Evolutionary conservation across 495 filamentous ascomycete species (phyloP).

Genomic region (Baudoinia panamericana): DNA sequence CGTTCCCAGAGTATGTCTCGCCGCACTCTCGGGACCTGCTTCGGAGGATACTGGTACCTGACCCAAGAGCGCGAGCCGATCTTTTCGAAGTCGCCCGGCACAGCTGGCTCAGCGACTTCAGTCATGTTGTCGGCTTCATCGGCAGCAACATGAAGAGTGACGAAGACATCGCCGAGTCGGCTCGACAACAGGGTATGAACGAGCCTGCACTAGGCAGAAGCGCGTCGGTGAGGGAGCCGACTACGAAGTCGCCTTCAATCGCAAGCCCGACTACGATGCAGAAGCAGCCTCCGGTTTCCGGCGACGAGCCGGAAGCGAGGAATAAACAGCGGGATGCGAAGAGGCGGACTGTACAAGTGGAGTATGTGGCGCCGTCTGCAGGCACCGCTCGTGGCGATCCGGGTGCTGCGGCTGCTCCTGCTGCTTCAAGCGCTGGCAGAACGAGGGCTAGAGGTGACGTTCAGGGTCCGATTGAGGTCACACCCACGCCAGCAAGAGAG

Average conservation of each 20-base stretch:
- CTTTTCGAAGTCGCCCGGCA: constrained; percentile 95
- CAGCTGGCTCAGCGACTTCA: constrained; percentile 95
- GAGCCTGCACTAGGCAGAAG: constrained; percentile 61
- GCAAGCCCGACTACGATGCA: constrained; percentile 45
- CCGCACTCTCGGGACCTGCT: constrained; percentile 91
- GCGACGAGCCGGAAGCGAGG: constrained; percentile 41
- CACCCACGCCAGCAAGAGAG: constrained; percentile 5
- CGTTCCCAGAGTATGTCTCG: constrained; percentile 97
- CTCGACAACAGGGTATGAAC: constrained; percentile 52
- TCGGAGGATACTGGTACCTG: constrained; percentile 87
- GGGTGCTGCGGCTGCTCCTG: constrained; percentile 22
- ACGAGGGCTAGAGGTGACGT: constrained; percentile 41
- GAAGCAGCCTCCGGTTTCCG: constrained; percentile 54
- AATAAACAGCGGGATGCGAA: constrained; percentile 69
- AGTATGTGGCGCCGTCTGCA: constrained; percentile 88
- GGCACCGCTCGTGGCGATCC: constrained; percentile 58
- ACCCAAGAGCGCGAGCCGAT: constrained; percentile 87
- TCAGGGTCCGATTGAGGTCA: constrained; percentile 36
- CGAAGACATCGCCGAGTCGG: constrained; percentile 71
- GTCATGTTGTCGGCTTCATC: constrained; percentile 87
- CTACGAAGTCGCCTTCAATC: constrained; percentile 43
- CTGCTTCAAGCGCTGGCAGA: constrained; percentile 24
- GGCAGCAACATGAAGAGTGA: constrained; percentile 86
- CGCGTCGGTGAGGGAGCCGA: constrained; percentile 80
- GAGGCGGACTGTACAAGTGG: constrained; percentile 87